Conservation (phyloP, 2,329 filamentous ascomycete genomes). For the Penicillium sp. region DNA sequence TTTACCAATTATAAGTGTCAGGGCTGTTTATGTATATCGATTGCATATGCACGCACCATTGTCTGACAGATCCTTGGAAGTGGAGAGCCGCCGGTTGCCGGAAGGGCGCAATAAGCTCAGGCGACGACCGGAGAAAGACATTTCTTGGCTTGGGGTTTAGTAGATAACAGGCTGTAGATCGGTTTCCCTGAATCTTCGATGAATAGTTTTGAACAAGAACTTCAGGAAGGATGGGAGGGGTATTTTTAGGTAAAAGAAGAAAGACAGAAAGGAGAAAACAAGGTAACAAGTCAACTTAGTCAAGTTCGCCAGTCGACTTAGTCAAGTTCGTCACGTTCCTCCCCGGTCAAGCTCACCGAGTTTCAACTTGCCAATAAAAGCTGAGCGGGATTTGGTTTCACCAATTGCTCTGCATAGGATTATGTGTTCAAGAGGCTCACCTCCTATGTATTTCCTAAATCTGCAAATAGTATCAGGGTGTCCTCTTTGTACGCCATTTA, state of each 20-base stretch:
- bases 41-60: constrained; percentile 39
- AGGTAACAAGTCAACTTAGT: too few species aligned
- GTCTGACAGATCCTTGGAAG: constrained; percentile 43
- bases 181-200: neutral
- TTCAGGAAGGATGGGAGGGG: neutral
- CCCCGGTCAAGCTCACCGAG: neutral
- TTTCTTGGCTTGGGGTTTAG: constrained; percentile 29
- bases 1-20: constrained; percentile 8
- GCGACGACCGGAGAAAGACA: constrained; percentile 48
- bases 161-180: neutral
- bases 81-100: constrained; percentile 39
- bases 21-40: neutral
- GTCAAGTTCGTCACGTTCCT: too few species aligned
- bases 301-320: too few species aligned
- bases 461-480: neutral
- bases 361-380: constrained; percentile 3
- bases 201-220: neutral
- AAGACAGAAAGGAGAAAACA: neutral
- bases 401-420: too few species aligned
- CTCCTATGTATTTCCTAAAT: neutral
- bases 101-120: constrained; percentile 43
- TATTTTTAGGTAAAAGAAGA: too few species aligned
- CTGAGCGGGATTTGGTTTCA: constrained; percentile 1
- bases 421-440: neutral
- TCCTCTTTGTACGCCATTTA: neutral